Percentiles rank a stretch among this genome's conserved stretches.
Evolutionary conservation across 352 stramenopile species (phyloP).

Genomic region (Pythium phragmitis): DNA sequence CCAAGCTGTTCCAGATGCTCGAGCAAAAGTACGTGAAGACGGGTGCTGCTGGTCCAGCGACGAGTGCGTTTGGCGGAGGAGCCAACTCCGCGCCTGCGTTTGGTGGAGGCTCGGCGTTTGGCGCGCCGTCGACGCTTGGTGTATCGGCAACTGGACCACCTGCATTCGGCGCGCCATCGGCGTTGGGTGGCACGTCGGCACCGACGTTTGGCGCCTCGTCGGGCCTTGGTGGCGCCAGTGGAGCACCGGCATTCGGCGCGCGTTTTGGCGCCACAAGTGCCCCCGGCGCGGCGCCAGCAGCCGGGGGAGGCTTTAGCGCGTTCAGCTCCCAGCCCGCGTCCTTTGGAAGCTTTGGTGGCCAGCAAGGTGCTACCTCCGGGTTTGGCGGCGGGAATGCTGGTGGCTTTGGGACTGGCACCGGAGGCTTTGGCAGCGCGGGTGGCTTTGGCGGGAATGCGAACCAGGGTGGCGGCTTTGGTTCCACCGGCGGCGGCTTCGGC

Average conservation of each 20-base stretch:
- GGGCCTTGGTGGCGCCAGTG: conserved; percentile 39
- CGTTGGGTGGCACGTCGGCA: conserved; percentile 37
- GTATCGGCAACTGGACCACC: conserved; percentile 6
- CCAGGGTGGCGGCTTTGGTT: conserved; percentile 12
- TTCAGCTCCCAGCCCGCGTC: conserved; percentile 25
- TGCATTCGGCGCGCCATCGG: conserved; percentile 49
- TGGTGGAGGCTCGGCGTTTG: conserved; percentile 48
- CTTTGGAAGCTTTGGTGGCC: conserved; percentile 25
- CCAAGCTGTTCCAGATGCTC: conserved; percentile 66
- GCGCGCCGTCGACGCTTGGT: conserved; percentile 20
- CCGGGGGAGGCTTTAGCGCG: conserved; percentile 38
- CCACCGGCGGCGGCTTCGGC: conserved; percentile 1
- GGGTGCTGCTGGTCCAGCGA: conserved; percentile 25
- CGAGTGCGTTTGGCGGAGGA: conserved; percentile 34
- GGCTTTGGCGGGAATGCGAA: conserved; percentile 11
- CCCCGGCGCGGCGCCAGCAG: conserved; percentile 17
- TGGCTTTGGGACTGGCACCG: conserved; percentile 28
- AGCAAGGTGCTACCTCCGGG: conserved; percentile 1
- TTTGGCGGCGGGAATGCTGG: conserved; percentile 21
- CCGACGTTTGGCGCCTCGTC: conserved; percentile 54
- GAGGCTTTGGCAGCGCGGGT: conserved; percentile 29
- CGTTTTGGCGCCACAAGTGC: conserved; percentile 32
- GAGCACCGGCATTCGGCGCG: conserved; percentile 25
- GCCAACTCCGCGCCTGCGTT: conserved; percentile 34
- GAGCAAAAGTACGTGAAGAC: conserved; percentile 72